Evolutionary conservation across 306 rosid species (phyloP).

Genomic region (Sicyos edulis): DNA sequence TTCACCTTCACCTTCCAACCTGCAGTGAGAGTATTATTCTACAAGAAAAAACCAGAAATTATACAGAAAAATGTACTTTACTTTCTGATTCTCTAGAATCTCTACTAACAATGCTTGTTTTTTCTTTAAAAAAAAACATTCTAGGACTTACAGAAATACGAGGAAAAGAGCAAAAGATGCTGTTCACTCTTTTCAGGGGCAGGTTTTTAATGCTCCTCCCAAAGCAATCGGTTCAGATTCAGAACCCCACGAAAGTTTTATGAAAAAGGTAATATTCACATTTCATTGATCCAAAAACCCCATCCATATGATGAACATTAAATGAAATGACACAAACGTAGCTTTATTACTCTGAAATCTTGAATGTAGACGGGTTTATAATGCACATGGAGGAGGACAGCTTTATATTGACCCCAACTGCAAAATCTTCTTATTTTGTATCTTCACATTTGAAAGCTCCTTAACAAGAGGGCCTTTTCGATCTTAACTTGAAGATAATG

Average conservation of each 20-base stretch:
- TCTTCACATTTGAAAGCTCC: slow-evolving; percentile 1
- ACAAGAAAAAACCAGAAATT: neutral
- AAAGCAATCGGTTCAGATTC: neutral
- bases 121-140: neutral
- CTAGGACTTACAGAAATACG: slow-evolving; percentile 15
- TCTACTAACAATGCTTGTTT: slow-evolving; percentile 10
- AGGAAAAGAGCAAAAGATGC: slow-evolving; percentile 16
- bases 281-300: neutral
- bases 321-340: too few relatives aligned
- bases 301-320: neutral
- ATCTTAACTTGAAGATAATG: neutral
- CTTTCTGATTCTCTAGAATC: neutral
- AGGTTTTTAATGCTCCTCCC: neutral
- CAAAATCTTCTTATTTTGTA: neutral
- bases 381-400: neutral
- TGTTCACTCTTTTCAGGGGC: slow-evolving; percentile 6
- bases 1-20: neutral
- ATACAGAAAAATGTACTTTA: neutral
- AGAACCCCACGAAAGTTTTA: neutral
- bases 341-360: neutral
- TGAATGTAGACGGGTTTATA: neutral
- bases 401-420: slow-evolving; percentile 4
- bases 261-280: neutral
- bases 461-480: neutral
- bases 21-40: neutral